Conservation (phyloP, 1,284 basidiomycete genomes). For the Cystobasidium sp. region DNA sequence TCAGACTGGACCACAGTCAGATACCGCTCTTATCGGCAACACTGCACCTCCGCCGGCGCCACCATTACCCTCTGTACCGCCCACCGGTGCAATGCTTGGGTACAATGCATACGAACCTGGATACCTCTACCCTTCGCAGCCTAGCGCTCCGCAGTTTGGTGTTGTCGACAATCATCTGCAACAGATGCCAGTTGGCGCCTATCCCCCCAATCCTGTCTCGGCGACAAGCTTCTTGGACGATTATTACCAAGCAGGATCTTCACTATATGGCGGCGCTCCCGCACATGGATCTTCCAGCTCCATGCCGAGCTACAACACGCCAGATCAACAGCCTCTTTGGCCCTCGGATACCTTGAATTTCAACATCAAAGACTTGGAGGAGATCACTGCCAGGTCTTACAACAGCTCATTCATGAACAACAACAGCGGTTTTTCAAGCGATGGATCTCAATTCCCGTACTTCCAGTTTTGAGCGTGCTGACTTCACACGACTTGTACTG, state of each 20-base stretch:
- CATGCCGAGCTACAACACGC: constrained; percentile 4
- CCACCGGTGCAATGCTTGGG: too few species aligned
- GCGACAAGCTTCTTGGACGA: constrained; percentile 13
- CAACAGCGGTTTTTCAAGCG: not conserved
- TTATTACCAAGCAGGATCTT: not conserved
- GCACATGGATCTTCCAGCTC: not conserved
- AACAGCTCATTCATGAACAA: constrained; percentile 10
- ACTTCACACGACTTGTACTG: not conserved
- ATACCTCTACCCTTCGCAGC: constrained; percentile 7
- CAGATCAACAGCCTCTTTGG: constrained; percentile 17
- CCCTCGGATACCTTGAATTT: constrained; percentile 28
- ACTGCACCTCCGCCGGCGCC: not conserved
- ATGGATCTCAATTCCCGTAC: not conserved
- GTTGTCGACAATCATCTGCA: not conserved
- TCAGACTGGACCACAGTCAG: too few species aligned
- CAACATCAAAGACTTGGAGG: constrained; percentile 19
- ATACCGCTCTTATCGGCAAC: not conserved
- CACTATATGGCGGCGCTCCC: not conserved
- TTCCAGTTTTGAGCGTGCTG: not conserved
- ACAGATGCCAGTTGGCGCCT: not conserved
- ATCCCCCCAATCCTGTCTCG: not conserved
- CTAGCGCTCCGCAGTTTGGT: not conserved
- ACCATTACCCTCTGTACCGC: too few species aligned
- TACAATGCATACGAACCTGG: constrained; percentile 9
- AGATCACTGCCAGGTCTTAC: constrained; percentile 15